Evolutionary conservation across 306 rosid species (phyloP).

Genomic region (Medicago truncatula): MtrunA17r5.0-ANR NC_053048.1:40667501-40668000

Average conservation of each 20-base stretch:
- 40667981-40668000: constrained; percentile 32
- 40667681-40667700: constrained; percentile 51
- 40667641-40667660: constrained; percentile 56
- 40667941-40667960: constrained; percentile 71
- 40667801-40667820: constrained; percentile 55
- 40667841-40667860: constrained; percentile 26
- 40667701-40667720: constrained; percentile 30
- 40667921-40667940: constrained; percentile 78
- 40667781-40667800: constrained; percentile 44
- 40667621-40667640: constrained; percentile 54
- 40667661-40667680: constrained; percentile 73
- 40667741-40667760: constrained; percentile 22
- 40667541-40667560: neutral
- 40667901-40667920: constrained; percentile 30
- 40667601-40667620: constrained; percentile 58
- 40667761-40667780: constrained; percentile 13
- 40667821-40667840: constrained; percentile 19
- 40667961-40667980: constrained; percentile 71
- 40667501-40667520: neutral
- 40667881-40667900: neutral
- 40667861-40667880: neutral
- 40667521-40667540: neutral
- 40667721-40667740: constrained; percentile 40
- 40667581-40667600: constrained; percentile 46
- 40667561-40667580: constrained; percentile 52